A percentile compares a stretch with the other conserved stretches of the same genome.
Evolutionary conservation across 305 asterid species (phyloP).

Genomic region (Rubia peregrina): DNA sequence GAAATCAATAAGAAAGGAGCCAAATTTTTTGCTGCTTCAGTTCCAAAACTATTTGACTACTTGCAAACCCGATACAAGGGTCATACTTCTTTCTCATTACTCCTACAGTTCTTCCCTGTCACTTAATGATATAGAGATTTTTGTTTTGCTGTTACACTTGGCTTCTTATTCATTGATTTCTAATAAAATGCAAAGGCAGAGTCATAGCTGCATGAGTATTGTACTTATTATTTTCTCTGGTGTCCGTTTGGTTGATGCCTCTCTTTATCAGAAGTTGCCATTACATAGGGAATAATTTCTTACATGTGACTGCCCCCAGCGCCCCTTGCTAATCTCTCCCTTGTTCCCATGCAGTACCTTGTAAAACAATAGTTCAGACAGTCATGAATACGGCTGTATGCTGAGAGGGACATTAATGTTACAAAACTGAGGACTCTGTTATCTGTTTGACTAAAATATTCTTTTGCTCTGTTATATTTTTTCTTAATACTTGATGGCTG

Average conservation of each 20-base stretch:
- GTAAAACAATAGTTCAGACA: not conserved
- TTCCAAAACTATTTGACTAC: constrained; percentile 60
- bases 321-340: not conserved
- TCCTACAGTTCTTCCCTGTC: not conserved
- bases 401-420: not conserved
- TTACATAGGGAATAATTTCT: not conserved
- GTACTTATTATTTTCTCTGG: not conserved
- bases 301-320: constrained; percentile 3
- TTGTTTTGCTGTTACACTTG: not conserved
- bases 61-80: constrained; percentile 59
- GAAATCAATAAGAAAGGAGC: constrained; percentile 53
- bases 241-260: not conserved
- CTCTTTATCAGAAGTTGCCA: not conserved
- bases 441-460: constrained; percentile 1
- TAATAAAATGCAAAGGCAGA: not conserved
- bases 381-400: not conserved
- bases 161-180: not conserved
- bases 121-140: not conserved
- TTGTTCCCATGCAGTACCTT: not conserved
- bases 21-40: constrained; percentile 50
- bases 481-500: not conserved
- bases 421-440: not conserved
- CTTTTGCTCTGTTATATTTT: not conserved
- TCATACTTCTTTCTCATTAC: constrained; percentile 17
- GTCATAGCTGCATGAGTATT: not conserved